Evolutionary conservation across 495 filamentous ascomycete species (phyloP).

Genomic region (Neurospora intermedia): DNA sequence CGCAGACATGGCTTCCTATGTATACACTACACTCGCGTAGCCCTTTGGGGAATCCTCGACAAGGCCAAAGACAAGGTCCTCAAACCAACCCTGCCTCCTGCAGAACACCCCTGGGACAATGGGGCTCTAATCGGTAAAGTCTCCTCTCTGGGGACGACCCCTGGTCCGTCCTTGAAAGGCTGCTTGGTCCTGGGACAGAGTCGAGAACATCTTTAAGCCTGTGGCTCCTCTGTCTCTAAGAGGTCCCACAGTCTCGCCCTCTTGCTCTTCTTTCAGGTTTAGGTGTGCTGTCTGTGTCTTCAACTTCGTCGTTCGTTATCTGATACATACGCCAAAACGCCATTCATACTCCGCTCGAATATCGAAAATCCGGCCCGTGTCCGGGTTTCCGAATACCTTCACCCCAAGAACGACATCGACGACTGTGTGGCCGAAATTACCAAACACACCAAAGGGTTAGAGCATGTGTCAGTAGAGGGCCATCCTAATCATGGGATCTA

Average conservation of each 20-base stretch:
- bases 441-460: background rate
- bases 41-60: background rate
- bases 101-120: background rate
- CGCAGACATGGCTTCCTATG: background rate
- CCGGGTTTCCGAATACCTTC: background rate
- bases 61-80: background rate
- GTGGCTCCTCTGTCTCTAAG: background rate
- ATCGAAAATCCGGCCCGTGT: background rate
- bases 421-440: background rate
- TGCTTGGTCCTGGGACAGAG: background rate
- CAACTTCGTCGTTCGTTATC: background rate
- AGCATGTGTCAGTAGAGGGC: background rate
- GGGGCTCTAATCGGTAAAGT: background rate
- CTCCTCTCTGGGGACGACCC: background rate
- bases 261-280: background rate
- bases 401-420: background rate
- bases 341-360: background rate
- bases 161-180: background rate
- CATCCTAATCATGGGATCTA: conserved; percentile 2
- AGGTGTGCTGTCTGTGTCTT: background rate
- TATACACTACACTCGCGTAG: background rate
- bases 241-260: background rate
- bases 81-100: background rate
- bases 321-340: background rate
- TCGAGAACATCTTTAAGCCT: background rate